Percentiles rank a stretch among this genome's conserved stretches.
Conservation (phyloP, 2,329 filamentous ascomycete species). For the Colletotrichum tofieldiae region DNA sequence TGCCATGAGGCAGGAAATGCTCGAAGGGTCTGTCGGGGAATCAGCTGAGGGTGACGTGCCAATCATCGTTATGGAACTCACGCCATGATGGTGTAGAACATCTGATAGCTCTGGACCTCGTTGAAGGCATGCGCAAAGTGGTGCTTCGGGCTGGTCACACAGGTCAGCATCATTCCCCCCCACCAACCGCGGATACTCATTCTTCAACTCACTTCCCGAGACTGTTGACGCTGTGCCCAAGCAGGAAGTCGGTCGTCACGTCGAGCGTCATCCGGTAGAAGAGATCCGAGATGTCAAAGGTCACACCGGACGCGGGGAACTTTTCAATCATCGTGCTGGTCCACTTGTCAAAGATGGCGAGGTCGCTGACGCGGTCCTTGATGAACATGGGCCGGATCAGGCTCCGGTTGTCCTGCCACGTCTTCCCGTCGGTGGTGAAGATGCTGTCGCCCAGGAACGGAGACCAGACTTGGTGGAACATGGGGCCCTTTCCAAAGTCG, state of each 20-base stretch:
- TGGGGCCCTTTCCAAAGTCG: slow-evolving; percentile 64
- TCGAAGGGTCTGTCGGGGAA: slow-evolving; percentile 68
- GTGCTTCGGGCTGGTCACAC: slow-evolving; percentile 61
- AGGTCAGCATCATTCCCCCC: slow-evolving; percentile 40
- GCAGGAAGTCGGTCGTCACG: slow-evolving; percentile 77
- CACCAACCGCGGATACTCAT: background rate
- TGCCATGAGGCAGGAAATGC: slow-evolving; percentile 69
- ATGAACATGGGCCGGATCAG: slow-evolving; percentile 70
- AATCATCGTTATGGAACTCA: slow-evolving; percentile 45
- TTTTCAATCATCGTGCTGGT: slow-evolving; percentile 70
- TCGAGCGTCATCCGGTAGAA: slow-evolving; percentile 79
- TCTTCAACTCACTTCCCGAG: slow-evolving; percentile 55
- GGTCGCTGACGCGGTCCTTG: slow-evolving; percentile 62
- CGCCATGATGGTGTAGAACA: slow-evolving; percentile 69
- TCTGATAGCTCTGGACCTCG: slow-evolving; percentile 78
- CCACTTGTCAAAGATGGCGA: slow-evolving; percentile 74
- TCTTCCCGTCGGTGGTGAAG: slow-evolving; percentile 66
- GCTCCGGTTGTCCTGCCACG: slow-evolving; percentile 69
- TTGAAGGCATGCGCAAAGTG: slow-evolving; percentile 80
- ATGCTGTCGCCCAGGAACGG: slow-evolving; percentile 71
- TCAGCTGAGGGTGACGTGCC: background rate
- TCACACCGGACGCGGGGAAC: slow-evolving; percentile 68
- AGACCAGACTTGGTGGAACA: slow-evolving; percentile 60
- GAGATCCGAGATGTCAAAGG: slow-evolving; percentile 73
- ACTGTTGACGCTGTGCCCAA: slow-evolving; percentile 70